Conservation (phyloP, 2,329 filamentous ascomycete species). For the Fonsecaea multimorphosa region DNA sequence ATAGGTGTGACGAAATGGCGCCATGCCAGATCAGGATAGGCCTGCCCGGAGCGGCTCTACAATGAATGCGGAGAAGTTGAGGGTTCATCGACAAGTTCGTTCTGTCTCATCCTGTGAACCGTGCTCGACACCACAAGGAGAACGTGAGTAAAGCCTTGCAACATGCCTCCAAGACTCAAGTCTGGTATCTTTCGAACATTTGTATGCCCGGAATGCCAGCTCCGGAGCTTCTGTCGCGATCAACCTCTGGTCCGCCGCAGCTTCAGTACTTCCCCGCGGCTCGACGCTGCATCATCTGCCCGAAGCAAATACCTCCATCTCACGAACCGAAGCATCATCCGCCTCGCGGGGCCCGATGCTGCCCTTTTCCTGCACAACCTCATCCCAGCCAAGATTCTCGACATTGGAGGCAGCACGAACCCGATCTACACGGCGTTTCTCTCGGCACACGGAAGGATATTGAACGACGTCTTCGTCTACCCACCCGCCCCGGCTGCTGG, state of each 20-base stretch:
- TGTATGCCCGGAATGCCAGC: slow-evolving; percentile 25
- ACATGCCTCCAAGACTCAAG: slow-evolving; percentile 22
- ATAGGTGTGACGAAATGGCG: too few relatives aligned
- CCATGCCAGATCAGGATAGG: too few relatives aligned
- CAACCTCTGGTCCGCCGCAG: slow-evolving; percentile 13
- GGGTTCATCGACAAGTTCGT: too few relatives aligned
- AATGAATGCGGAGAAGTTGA: too few relatives aligned
- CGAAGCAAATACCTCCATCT: slow-evolving; percentile 52
- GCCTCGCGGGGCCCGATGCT: slow-evolving; percentile 77
- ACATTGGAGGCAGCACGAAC: slow-evolving; percentile 44
- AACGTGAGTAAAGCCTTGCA: neutral
- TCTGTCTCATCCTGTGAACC: too few relatives aligned
- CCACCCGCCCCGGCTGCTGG: slow-evolving; percentile 51
- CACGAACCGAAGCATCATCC: slow-evolving; percentile 77
- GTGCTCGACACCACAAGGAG: neutral
- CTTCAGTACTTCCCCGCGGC: slow-evolving; percentile 25
- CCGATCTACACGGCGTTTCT: slow-evolving; percentile 81
- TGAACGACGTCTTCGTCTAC: slow-evolving; percentile 92
- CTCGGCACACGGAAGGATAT: slow-evolving; percentile 80
- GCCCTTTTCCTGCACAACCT: slow-evolving; percentile 87
- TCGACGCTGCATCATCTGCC: slow-evolving; percentile 3
- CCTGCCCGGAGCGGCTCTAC: too few relatives aligned
- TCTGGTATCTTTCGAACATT: slow-evolving; percentile 6
- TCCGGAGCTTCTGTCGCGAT: neutral
- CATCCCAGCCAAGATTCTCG: slow-evolving; percentile 70